Conservation (phyloP, 257 asterid species). For the Scutellaria minor region DNA sequence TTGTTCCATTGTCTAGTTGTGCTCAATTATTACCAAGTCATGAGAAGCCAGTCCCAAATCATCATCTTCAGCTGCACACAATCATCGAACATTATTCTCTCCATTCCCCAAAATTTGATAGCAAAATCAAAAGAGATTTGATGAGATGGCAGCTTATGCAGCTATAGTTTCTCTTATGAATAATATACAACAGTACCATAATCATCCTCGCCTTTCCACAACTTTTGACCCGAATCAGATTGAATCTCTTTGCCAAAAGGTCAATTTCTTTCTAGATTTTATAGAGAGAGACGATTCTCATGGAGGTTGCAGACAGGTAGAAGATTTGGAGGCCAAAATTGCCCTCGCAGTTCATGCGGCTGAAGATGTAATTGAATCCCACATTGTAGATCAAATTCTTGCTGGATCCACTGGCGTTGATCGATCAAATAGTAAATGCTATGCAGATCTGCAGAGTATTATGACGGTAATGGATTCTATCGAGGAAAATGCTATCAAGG, state of each 20-base stretch:
- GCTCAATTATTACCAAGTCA: no score
- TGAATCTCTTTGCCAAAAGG: neutral
- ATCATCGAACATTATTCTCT: neutral
- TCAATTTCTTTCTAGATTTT: slow-evolving; percentile 17
- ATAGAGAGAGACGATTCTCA: slow-evolving; percentile 10
- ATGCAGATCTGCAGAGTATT: neutral
- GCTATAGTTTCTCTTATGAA: slow-evolving; percentile 8
- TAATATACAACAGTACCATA: neutral
- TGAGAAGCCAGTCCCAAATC: neutral
- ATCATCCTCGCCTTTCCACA: slow-evolving; percentile 12
- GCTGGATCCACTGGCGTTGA: neutral
- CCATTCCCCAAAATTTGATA: neutral
- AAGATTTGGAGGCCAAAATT: slow-evolving; percentile 20
- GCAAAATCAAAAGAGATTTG: neutral
- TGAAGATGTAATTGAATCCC: slow-evolving; percentile 28
- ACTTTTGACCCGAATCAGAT: neutral
- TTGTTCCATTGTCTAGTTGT: no score
- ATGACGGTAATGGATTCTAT: neutral
- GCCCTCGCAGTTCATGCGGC: slow-evolving; percentile 14
- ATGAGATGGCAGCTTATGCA: slow-evolving; percentile 20
- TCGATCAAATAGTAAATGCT: neutral
- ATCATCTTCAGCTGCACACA: neutral
- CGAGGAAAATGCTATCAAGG: neutral
- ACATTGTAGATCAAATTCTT: slow-evolving; percentile 9
- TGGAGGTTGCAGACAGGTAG: slow-evolving; percentile 10